Evolutionary conservation across 2,329 filamentous ascomycete species (phyloP), one percentile per base, ranked within the genome.

Genomic region (Cladosporium cucumerinum): DNA sequence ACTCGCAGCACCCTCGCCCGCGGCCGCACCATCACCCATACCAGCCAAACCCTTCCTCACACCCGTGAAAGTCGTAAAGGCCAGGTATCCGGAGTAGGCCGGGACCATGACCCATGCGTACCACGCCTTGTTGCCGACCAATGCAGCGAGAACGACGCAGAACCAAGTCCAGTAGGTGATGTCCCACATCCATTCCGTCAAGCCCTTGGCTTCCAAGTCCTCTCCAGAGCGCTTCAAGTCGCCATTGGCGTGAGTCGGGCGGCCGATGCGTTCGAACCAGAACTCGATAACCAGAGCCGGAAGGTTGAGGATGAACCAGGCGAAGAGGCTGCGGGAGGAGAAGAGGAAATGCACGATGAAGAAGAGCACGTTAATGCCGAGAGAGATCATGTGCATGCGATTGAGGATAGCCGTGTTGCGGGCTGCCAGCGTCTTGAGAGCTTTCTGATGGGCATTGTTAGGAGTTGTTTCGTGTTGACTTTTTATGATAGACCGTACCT

Each of bases 111-210:
- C 74, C 77, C 85, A 90, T 39, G 87, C 69, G 82, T 86, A 86
- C 89, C 89, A 91, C 3, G 82, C 91, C 81, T 89, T 89, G 76
- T 97, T 93, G 4, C 95, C 95, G 57, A 94, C 85, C 30, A 96
- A 68, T 18, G 89, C 84, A 16, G 89, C 93, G n/a, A 89, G 77
- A 10, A 89, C 78, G 48, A 92, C 81, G 62, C 88, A 90, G 12
- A 86, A 88, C 89, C 93, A 97, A 0, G 93, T 97, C 81, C 96
- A 92, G 86, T 97, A 98, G 61, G 97, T 82, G 58, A 97, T 86
- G 79, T 99, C 95, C 85, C 96, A 99, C 90, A 98, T 92, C 82
- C 96, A 98, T 80, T 97, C 95, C 12, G 94, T 98, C 81, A 99
- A 80, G 5, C 95, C 95, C 36, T 89, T 85, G 11, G 92, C 91